These are phyloP conservation scores for Sanghuangporus weigelae DNA, from an alignment of 1,284 basidiomycete genomes.

Conservation along the genomic window DNA sequence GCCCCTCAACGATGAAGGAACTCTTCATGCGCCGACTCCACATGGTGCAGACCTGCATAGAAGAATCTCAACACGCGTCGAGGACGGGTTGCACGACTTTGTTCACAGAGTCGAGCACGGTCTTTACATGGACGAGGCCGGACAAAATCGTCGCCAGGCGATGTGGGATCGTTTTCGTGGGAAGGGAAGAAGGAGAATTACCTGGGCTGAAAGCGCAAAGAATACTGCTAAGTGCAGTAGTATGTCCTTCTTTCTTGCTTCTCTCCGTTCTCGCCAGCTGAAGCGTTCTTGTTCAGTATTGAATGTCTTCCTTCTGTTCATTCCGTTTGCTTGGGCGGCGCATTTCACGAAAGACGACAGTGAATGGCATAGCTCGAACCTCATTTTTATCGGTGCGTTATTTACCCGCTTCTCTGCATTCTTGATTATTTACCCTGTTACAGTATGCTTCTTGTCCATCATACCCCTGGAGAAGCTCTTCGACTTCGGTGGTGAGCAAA, in stretches of 20 bases:
- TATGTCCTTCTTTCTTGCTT: constrained; percentile 27
- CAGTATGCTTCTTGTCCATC: constrained; percentile 20
- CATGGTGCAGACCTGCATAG: not conserved
- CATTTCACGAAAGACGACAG: constrained; percentile 34
- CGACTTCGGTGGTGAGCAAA: constrained; percentile 25
- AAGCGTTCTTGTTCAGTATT: constrained; percentile 35
- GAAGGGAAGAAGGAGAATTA: constrained; percentile 42
- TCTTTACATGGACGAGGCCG: not conserved
- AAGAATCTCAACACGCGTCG: not conserved
- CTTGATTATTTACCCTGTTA: constrained; percentile 39
- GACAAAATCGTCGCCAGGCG: constrained; percentile 10
- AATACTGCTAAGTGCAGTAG: constrained; percentile 49
- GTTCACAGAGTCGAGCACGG: constrained; percentile 2
- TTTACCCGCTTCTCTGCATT: constrained; percentile 31
- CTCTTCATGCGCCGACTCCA: not conserved
- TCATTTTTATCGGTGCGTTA: constrained; percentile 34
- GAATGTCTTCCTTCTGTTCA: constrained; percentile 55
- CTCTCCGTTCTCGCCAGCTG: not conserved
- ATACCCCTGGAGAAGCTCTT: constrained; percentile 26
- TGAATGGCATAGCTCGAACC: constrained; percentile 20
- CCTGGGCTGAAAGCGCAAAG: constrained; percentile 39
- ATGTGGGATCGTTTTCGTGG: constrained; percentile 49
- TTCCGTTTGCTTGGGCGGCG: constrained; percentile 60
- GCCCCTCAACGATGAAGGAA: not conserved
- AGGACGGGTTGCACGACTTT: constrained; percentile 9